Conservation (phyloP, 2,329 filamentous ascomycete species). For the Colletotrichum sp. region DNA sequence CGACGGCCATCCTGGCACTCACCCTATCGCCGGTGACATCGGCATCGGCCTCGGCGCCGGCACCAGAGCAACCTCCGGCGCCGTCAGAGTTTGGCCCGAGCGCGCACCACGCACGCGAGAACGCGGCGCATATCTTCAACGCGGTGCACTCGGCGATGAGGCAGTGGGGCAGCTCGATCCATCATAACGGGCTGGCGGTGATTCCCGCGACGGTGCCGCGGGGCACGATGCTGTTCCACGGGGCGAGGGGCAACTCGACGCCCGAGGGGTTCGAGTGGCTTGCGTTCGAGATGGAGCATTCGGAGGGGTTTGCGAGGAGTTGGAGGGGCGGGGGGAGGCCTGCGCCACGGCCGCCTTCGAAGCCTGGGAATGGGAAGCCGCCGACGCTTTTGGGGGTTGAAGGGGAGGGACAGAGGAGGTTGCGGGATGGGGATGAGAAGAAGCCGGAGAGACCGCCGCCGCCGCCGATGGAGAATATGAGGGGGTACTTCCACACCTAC, state of each 20-base stretch:
- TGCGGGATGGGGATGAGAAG: not conserved
- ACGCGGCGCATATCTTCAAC: slow-evolving; percentile 75
- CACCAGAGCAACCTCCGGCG: not conserved
- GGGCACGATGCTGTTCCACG: slow-evolving; percentile 73
- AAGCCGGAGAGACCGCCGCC: not conserved
- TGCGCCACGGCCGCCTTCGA: not conserved
- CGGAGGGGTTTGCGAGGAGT: slow-evolving; percentile 63
- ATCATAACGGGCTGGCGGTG: slow-evolving; percentile 79
- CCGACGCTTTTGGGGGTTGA: not conserved
- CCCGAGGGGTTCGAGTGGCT: slow-evolving; percentile 70
- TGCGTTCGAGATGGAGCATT: slow-evolving; percentile 79
- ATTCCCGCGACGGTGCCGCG: slow-evolving; percentile 70
- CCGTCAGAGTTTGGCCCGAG: slow-evolving; percentile 30
- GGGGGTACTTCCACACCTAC: slow-evolving; percentile 73
- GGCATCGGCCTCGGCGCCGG: not conserved
- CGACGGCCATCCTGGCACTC: not conserved
- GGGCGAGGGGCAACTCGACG: slow-evolving; percentile 47
- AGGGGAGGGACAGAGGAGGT: not conserved
- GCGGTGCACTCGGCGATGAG: slow-evolving; percentile 73
- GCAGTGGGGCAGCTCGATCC: slow-evolving; percentile 75
- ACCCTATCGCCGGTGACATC: not conserved
- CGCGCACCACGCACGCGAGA: slow-evolving; percentile 43
- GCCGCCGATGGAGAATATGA: slow-evolving; percentile 9
- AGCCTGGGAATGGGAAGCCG: not conserved
- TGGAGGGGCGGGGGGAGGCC: not conserved